Evolutionary conservation across 2,329 filamentous ascomycete genomes (phyloP).

Genomic region (Ophiostoma montium): DNA sequence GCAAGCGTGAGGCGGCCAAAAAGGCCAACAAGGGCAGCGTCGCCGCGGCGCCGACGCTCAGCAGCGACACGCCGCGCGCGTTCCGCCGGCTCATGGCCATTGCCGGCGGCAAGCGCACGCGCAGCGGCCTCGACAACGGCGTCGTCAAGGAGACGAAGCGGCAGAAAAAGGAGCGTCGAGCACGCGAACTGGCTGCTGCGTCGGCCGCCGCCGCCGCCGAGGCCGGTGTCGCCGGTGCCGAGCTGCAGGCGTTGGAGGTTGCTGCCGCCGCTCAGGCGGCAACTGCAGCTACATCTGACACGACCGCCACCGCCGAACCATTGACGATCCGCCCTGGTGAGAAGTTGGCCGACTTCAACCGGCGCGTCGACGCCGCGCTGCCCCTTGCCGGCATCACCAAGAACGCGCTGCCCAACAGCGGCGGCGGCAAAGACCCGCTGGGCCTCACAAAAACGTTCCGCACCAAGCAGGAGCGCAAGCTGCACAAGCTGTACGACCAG

Average conservation of each 20-base stretch:
- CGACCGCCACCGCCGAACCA: constrained; percentile 15
- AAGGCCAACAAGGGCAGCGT: constrained; percentile 14
- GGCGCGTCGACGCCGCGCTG: constrained; percentile 71
- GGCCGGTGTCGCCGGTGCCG: background rate
- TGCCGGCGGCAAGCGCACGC: constrained; percentile 44
- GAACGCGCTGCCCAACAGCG: constrained; percentile 32
- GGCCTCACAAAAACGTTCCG: constrained; percentile 48
- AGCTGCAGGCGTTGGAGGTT: background rate
- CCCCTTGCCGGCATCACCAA: constrained; percentile 58
- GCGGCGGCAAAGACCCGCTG: constrained; percentile 39
- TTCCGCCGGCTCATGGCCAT: constrained; percentile 78
- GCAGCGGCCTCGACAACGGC: constrained; percentile 61
- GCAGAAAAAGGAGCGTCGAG: constrained; percentile 20
- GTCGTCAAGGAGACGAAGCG: constrained; percentile 15
- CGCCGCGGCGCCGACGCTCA: constrained; percentile 16
- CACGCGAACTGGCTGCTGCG: constrained; percentile 12
- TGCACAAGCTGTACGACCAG: constrained; percentile 68
- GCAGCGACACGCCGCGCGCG: constrained; percentile 73
- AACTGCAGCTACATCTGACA: background rate
- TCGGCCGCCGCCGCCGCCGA: background rate
- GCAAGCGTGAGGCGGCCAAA: constrained; percentile 27
- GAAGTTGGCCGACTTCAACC: constrained; percentile 63
- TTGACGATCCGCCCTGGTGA: constrained; percentile 75
- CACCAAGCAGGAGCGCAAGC: constrained; percentile 73
- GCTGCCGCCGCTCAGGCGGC: constrained; percentile 8